phyloP scores from a whole-genome alignment of 2,329 filamentous ascomycete species.

The Beauveria australis region DNA sequence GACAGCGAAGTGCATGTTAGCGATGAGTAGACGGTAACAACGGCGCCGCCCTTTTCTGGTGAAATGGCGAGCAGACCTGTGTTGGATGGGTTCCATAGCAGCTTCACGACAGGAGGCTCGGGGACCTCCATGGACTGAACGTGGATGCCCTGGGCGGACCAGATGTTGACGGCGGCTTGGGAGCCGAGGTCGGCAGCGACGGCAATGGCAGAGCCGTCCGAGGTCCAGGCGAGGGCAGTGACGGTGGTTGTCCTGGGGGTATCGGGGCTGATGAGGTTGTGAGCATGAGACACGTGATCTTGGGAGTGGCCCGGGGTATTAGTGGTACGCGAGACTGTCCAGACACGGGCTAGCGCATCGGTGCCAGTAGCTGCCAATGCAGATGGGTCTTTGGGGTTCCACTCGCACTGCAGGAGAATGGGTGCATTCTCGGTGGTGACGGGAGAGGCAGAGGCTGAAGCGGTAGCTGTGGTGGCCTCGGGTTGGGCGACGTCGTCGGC shows the following conservation, averaged over 20 bases:
- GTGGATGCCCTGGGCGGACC: conserved; percentile 43
- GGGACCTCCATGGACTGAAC: conserved; percentile 47
- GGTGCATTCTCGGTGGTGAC: conserved; percentile 42
- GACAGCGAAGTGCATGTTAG: conserved; percentile 35
- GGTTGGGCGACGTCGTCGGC: conserved; percentile 32
- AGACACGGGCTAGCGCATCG: conserved; percentile 62
- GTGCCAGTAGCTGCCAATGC: conserved; percentile 60
- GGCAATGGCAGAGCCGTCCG: conserved; percentile 47
- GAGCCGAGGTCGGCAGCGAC: conserved; percentile 48
- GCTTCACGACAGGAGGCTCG: conserved; percentile 53
- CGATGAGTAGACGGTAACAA: conserved; percentile 48
- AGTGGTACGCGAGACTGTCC: conserved; percentile 47
- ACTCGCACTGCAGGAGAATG: conserved; percentile 60
- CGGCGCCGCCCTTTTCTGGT: conserved; percentile 43
- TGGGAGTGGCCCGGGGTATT: conserved; percentile 15
- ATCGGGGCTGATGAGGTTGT: conserved; percentile 43
- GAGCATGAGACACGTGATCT: conserved; percentile 33
- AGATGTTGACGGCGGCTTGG: conserved; percentile 46
- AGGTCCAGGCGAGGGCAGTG: conserved; percentile 54
- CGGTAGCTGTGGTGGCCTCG: conserved; percentile 27
- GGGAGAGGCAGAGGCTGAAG: conserved; percentile 19
- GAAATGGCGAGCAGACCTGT: conserved; percentile 49
- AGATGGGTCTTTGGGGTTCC: conserved; percentile 56
- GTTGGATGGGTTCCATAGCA: conserved; percentile 52
- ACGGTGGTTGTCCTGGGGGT: conserved; percentile 44